phyloP scores from a whole-genome alignment of 2,329 filamentous ascomycete genomes.

The Endocalyx cinctus region DNA sequence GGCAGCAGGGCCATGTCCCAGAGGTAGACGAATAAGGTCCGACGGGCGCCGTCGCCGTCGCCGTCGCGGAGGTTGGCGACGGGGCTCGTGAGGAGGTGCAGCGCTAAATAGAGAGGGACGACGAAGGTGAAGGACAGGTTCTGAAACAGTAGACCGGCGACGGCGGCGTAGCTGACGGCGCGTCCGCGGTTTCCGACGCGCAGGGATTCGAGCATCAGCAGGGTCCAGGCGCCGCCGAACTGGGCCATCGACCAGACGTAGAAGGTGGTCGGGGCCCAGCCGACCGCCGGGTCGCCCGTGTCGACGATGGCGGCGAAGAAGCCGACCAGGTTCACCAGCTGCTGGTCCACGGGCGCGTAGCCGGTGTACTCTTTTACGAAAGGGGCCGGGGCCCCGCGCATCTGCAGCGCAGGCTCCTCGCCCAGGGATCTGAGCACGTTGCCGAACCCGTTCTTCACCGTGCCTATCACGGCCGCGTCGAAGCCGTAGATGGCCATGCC shows the following conservation, averaged over 20 bases:
- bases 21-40: slow-evolving; percentile 21
- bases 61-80: slow-evolving; percentile 17
- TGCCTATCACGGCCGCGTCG: slow-evolving; percentile 11
- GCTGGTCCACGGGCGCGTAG: slow-evolving; percentile 13
- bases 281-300: slow-evolving; percentile 18
- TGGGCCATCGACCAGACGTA: slow-evolving; percentile 24
- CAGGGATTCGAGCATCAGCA: slow-evolving; percentile 24
- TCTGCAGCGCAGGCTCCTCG: slow-evolving; percentile 5
- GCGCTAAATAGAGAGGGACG: slow-evolving; percentile 21
- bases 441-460: slow-evolving; percentile 13
- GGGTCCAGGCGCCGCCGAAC: slow-evolving; percentile 21
- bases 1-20: slow-evolving; percentile 27
- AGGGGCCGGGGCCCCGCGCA: slow-evolving; percentile 17
- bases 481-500: slow-evolving; percentile 18
- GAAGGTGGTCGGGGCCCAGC: slow-evolving; percentile 16
- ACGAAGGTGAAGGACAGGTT: slow-evolving; percentile 19
- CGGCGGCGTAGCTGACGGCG: slow-evolving; percentile 16
- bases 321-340: slow-evolving; percentile 21
- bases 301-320: slow-evolving; percentile 23
- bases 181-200: slow-evolving; percentile 22
- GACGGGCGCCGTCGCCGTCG: slow-evolving; percentile 15
- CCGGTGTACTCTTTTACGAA: slow-evolving; percentile 17
- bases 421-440: slow-evolving; percentile 5
- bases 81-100: slow-evolving; percentile 26
- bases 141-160: slow-evolving; percentile 21